A percentile compares a stretch with the other conserved stretches of the same genome.
phyloP scores from a whole-genome alignment of 129 eudicot species.

The Kitagawia praeruptora region DNA sequence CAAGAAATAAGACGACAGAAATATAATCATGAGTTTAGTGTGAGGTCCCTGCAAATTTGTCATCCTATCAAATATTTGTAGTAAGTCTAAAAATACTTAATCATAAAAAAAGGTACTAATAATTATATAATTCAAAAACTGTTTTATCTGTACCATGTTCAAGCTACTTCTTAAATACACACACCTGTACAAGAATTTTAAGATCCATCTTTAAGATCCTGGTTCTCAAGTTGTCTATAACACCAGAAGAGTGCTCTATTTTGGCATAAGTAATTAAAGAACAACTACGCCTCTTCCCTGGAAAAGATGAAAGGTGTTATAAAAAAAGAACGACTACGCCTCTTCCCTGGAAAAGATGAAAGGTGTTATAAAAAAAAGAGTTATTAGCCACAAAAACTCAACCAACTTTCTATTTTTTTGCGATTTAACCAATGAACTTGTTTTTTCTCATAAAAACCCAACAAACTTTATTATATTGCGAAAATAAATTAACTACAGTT shows the following conservation, averaged over 20 bases:
- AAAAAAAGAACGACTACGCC: too few relatives aligned
- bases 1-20: conserved; percentile 35
- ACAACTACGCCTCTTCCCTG: conserved; percentile 31
- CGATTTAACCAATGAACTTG: too few relatives aligned
- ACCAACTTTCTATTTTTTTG: too few relatives aligned
- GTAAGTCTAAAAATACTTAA: neutral
- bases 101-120: neutral
- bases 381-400: too few relatives aligned
- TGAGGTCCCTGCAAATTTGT: conserved; percentile 40
- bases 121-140: neutral
- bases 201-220: conserved; percentile 20
- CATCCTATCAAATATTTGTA: conserved; percentile 15
- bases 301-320: conserved; percentile 11
- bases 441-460: too few relatives aligned
- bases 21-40: conserved; percentile 38
- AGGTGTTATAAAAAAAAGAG: too few relatives aligned
- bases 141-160: neutral
- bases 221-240: conserved; percentile 15
- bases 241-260: conserved; percentile 11
- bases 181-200: conserved; percentile 41
- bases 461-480: too few relatives aligned
- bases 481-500: too few relatives aligned
- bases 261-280: conserved; percentile 21
- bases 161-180: neutral
- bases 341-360: too few relatives aligned